Conservation (phyloP, 106 monocot genomes). For the Alisma plantagoaquatica region DNA sequence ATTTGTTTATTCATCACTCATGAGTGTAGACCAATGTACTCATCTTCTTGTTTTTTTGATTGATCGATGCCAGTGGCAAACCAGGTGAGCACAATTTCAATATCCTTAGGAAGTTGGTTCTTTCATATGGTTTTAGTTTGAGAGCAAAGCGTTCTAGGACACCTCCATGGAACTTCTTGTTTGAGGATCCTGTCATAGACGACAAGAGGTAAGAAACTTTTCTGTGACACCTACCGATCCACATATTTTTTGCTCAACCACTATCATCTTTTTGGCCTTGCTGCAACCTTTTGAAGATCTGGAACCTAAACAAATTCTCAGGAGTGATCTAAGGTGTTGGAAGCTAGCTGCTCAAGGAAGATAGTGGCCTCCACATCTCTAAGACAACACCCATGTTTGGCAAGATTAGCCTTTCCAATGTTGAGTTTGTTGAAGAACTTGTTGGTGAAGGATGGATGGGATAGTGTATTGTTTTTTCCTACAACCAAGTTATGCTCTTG, state of each 20-base stretch:
- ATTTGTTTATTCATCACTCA: too few relatives aligned
- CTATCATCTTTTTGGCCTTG: too few relatives aligned
- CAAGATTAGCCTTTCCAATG: slow-evolving; percentile 10
- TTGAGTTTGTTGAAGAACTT: slow-evolving; percentile 23
- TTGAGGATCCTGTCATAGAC: slow-evolving; percentile 34
- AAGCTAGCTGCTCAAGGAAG: slow-evolving; percentile 12
- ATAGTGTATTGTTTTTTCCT: slow-evolving; percentile 20
- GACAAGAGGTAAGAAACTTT: slow-evolving; percentile 25
- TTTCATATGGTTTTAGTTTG: slow-evolving; percentile 28
- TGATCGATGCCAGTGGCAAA: slow-evolving; percentile 35
- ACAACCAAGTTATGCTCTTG: slow-evolving; percentile 13
- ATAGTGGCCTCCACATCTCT: background rate
- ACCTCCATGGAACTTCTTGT: slow-evolving; percentile 31
- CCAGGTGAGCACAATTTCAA: slow-evolving; percentile 29
- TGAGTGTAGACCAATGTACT: too few relatives aligned
- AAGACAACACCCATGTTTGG: slow-evolving; percentile 6
- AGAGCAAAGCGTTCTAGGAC: slow-evolving; percentile 26
- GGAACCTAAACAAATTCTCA: slow-evolving; percentile 34
- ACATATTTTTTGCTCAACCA: too few relatives aligned
- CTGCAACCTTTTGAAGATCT: slow-evolving; percentile 39
- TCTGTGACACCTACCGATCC: too few relatives aligned
- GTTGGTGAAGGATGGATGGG: slow-evolving; percentile 24
- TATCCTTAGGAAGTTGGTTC: slow-evolving; percentile 28
- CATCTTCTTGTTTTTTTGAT: too few relatives aligned
- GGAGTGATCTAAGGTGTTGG: slow-evolving; percentile 34